These are phyloP conservation scores for Lecanicillium sp. DNA, from an alignment of 2,329 filamentous ascomycete species.

Conservation along the genomic window DNA sequence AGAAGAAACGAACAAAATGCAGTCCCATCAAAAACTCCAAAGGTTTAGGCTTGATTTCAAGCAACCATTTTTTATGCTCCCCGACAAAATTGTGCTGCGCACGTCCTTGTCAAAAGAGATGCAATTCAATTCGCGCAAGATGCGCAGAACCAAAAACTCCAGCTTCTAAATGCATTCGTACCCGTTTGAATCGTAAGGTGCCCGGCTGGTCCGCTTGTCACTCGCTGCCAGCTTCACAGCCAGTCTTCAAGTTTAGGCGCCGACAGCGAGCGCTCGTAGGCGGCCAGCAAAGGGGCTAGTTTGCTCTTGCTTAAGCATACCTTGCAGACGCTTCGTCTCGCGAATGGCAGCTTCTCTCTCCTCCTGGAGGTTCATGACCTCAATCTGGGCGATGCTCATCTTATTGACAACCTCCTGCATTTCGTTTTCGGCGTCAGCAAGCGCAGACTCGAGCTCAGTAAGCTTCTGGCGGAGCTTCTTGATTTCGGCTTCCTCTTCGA, in stretches of 20 bases:
- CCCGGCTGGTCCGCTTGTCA: slow-evolving; percentile 4
- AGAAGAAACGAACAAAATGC: slow-evolving; percentile 2
- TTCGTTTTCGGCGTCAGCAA: slow-evolving; percentile 53
- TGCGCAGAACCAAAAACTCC: slow-evolving; percentile 24
- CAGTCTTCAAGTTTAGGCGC: slow-evolving; percentile 9
- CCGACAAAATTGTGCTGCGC: slow-evolving; percentile 1
- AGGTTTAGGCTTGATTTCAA: not conserved
- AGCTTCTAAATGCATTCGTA: slow-evolving; percentile 28
- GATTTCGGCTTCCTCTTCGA: slow-evolving; percentile 66
- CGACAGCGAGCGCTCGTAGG: slow-evolving; percentile 25
- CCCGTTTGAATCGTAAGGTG: slow-evolving; percentile 6
- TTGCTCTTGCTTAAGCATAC: slow-evolving; percentile 56
- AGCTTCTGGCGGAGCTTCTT: slow-evolving; percentile 71
- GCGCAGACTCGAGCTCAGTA: slow-evolving; percentile 73
- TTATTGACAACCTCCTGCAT: slow-evolving; percentile 75
- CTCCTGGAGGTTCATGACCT: slow-evolving; percentile 72
- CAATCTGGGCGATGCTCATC: slow-evolving; percentile 77
- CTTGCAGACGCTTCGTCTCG: slow-evolving; percentile 62
- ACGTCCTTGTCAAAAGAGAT: slow-evolving; percentile 9
- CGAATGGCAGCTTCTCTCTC: slow-evolving; percentile 67
- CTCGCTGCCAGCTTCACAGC: slow-evolving; percentile 7
- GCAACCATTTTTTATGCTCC: not conserved
- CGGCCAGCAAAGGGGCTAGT: slow-evolving; percentile 39
- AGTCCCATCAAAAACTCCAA: slow-evolving; percentile 3
- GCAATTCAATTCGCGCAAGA: slow-evolving; percentile 9